phyloP scores from a whole-genome alignment of 73 alveolate species.

The Paramecium sexaurelia region DNA sequence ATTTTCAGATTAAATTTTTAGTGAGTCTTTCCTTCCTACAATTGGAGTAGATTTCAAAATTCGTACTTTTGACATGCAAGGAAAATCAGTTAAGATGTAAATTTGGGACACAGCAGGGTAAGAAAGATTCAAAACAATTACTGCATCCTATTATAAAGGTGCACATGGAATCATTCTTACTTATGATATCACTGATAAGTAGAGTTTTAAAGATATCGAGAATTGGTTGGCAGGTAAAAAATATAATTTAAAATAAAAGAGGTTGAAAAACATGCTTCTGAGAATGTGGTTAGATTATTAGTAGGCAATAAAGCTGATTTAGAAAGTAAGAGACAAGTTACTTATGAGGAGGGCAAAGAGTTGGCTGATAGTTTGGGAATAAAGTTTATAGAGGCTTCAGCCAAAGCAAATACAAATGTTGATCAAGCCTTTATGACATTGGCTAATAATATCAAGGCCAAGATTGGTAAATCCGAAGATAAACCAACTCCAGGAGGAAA shows the following conservation, averaged over 20 bases:
- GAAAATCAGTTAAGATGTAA: constrained; percentile 69
- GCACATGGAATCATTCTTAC: constrained; percentile 85
- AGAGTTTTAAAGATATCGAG: constrained; percentile 79
- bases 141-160: constrained; percentile 82
- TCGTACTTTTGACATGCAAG: constrained; percentile 70
- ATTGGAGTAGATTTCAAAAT: constrained; percentile 80
- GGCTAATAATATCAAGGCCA: constrained; percentile 67
- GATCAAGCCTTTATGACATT: constrained; percentile 66
- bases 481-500: constrained; percentile 60
- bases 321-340: constrained; percentile 78
- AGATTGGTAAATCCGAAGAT: constrained; percentile 60
- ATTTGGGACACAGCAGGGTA: constrained; percentile 76
- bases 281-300: constrained; percentile 71
- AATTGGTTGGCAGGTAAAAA: constrained; percentile 75
- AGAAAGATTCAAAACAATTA: constrained; percentile 80
- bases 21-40: constrained; percentile 77
- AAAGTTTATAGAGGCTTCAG: constrained; percentile 74
- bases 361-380: constrained; percentile 81
- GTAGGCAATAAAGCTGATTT: constrained; percentile 87
- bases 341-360: constrained; percentile 80
- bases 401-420: constrained; percentile 65
- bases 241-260: neutral
- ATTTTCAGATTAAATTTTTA: constrained; percentile 74
- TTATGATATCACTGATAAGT: constrained; percentile 76
- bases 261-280: constrained; percentile 69